Evolutionary conservation across 352 stramenopile genomes (phyloP).

Genomic region (Pythium aphanidermatum): DNA sequence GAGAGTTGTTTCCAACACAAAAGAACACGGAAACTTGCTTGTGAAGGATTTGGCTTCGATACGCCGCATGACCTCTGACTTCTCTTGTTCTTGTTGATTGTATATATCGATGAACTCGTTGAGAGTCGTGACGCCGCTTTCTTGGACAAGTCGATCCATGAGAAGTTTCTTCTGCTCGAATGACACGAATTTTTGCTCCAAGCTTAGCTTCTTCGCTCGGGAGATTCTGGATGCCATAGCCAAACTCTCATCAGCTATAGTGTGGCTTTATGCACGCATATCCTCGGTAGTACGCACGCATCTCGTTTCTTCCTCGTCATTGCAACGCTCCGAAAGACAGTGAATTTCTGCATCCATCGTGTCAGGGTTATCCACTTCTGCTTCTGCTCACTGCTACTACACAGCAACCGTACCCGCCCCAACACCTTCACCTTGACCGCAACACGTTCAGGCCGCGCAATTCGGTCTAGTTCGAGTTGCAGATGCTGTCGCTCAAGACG

Average conservation of each 20-base stretch:
- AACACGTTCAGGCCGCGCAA: slow-evolving; percentile 33
- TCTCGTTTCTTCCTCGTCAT: slow-evolving; percentile 32
- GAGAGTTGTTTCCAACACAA: neutral
- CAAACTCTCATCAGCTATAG: neutral
- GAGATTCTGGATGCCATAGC: slow-evolving; percentile 18
- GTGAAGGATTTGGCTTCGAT: slow-evolving; percentile 45
- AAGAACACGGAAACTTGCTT: slow-evolving; percentile 23
- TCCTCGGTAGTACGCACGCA: slow-evolving; percentile 14
- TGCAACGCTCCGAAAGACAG: slow-evolving; percentile 19
- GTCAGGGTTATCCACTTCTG: neutral
- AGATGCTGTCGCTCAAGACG: slow-evolving; percentile 42
- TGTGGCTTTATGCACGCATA: neutral
- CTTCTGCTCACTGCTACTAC: neutral
- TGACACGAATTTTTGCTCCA: slow-evolving; percentile 61
- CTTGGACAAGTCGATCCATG: slow-evolving; percentile 48
- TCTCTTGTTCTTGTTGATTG: slow-evolving; percentile 48
- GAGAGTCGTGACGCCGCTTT: slow-evolving; percentile 44
- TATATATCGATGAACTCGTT: slow-evolving; percentile 60
- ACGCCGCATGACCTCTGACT: slow-evolving; percentile 39
- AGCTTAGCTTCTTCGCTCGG: slow-evolving; percentile 38
- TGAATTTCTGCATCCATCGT: slow-evolving; percentile 19
- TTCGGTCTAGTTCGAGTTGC: slow-evolving; percentile 39
- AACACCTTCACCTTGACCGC: slow-evolving; percentile 25
- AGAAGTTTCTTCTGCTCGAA: slow-evolving; percentile 69
- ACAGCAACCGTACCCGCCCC: slow-evolving; percentile 13